These are phyloP conservation scores for Solanum lycopersicoides DNA, from an alignment of 257 asterid genomes.

Conservation along the genomic window DNA sequence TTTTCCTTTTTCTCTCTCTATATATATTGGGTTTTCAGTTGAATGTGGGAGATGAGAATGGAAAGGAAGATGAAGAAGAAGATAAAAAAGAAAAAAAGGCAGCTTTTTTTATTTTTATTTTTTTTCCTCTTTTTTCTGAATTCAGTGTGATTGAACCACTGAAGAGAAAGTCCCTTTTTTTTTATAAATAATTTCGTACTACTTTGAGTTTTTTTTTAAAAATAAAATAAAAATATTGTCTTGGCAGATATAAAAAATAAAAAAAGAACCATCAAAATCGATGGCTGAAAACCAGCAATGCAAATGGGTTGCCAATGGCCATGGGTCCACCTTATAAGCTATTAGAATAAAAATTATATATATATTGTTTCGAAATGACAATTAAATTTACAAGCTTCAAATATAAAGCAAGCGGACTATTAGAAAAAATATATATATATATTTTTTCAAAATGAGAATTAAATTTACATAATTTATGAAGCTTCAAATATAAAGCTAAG, in stretches of 20 bases:
- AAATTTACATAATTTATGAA: accelerated
- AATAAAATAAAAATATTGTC: neutral
- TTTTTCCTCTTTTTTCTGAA: neutral
- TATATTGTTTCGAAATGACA: neutral
- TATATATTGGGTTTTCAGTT: neutral
- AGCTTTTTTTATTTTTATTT: neutral
- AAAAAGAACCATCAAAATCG: constrained; percentile 6
- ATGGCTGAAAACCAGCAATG: constrained; percentile 13
- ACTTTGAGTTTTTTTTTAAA: neutral
- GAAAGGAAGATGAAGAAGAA: neutral
- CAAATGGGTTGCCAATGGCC: neutral
- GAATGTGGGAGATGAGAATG: constrained; percentile 4
- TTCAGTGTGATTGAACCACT: constrained; percentile 1
- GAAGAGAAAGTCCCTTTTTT: neutral
- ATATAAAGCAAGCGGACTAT: too few relatives aligned
- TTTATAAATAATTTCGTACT: too few relatives aligned
- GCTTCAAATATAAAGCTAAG: too few relatives aligned
- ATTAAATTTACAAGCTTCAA: neutral
- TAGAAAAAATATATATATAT: too few relatives aligned
- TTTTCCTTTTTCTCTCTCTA: neutral
- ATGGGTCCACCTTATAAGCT: constrained; percentile 13
- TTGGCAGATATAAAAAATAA: neutral
- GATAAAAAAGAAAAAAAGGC: constrained; percentile 1
- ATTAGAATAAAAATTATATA: too few relatives aligned
- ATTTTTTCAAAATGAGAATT: too few relatives aligned